Base-by-base conservation (phyloP, 805 yeast genomes). In the Saccharomycopsis fibuligera region DNA sequence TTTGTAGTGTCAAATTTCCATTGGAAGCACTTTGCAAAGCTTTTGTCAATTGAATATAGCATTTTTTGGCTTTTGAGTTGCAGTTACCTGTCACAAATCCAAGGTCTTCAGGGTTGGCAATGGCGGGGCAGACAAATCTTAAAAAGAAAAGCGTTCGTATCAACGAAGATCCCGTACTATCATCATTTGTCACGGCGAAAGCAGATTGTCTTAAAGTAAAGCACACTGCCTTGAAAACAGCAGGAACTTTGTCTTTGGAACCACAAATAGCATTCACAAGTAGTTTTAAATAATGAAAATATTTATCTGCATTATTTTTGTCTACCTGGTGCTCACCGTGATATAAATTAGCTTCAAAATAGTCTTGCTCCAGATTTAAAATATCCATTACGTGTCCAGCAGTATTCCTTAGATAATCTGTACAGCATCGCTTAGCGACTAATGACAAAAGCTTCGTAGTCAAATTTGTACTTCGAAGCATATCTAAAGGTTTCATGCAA, bases 141-240 rank as follows among this genome's bases (percentile, higher is more conserved):
- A 91, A 69, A 59, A 91, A 90, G 48, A 91, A 69, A 61, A 86
- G 90, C 0, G 96, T 89, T 0, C 96, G 96, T 23, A 88, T 83
- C 0, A 95, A 87, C 35, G 80, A 70, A 33, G 75, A 69, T 39
- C 53, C 35, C 8, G 42, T 16, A 6, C 36, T 37, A 6, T 41
- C 29, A 35, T 51, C 49, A 2, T 27, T 21, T 2, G 51, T 41
- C 6, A 5, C 19, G 4, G 16, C 31, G 21, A n/a, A 17, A n/a
- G 44, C 49, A 82, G 74, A 35, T 83, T 83, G 35, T 77, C 80
- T 0, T 85, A 86, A 56, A 83, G 83, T 74, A 54, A 79, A 70
- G 55, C 96, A 83, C 35, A 90, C 79, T 61, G 76, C 74, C 47
- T 79, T 75, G 53, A 91, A 74, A 8, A 90, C 88, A 12, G 70